Conservation (phyloP, 2,329 filamentous ascomycete genomes). For the Curvularia hawaiiensis region DNA sequence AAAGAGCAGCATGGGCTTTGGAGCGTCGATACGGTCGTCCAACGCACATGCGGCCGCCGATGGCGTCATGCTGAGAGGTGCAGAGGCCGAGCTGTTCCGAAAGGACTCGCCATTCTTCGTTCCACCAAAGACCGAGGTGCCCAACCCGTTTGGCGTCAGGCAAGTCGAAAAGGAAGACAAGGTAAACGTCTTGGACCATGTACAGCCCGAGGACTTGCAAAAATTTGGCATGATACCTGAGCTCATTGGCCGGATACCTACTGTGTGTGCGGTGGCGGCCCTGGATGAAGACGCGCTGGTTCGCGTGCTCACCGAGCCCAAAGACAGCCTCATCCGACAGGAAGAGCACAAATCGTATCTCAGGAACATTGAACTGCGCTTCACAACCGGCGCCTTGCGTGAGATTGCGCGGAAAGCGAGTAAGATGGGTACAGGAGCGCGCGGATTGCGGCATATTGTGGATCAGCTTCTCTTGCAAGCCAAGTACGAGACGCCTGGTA, state of each 20-base stretch:
- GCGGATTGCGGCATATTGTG: constrained; percentile 55
- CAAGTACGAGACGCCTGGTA: constrained; percentile 56
- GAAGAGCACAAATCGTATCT: constrained; percentile 88
- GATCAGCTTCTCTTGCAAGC: constrained; percentile 53
- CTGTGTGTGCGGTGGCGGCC: constrained; percentile 82
- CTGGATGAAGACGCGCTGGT: constrained; percentile 72
- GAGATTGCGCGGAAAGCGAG: constrained; percentile 76
- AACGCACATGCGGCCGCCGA: constrained; percentile 56
- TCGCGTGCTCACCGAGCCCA: constrained; percentile 88
- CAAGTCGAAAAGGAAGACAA: constrained; percentile 29
- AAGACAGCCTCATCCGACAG: constrained; percentile 85
- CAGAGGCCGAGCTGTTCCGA: constrained; percentile 62
- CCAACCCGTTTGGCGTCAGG: constrained; percentile 28
- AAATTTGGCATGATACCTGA: constrained; percentile 92
- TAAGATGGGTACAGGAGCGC: constrained; percentile 72
- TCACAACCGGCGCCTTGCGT: constrained; percentile 80
- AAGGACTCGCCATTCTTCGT: constrained; percentile 64
- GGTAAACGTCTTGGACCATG: constrained; percentile 70
- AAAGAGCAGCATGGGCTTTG: constrained; percentile 87
- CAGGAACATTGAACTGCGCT: constrained; percentile 75
- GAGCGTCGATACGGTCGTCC: constrained; percentile 72
- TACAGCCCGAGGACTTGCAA: constrained; percentile 77
- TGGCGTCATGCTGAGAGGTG: constrained; percentile 63
- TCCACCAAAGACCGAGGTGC: constrained; percentile 33
- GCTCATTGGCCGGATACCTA: constrained; percentile 92